Base-by-base conservation (phyloP, 2,329 filamentous ascomycete species). In the Chaetothyriales sp. region DNA sequence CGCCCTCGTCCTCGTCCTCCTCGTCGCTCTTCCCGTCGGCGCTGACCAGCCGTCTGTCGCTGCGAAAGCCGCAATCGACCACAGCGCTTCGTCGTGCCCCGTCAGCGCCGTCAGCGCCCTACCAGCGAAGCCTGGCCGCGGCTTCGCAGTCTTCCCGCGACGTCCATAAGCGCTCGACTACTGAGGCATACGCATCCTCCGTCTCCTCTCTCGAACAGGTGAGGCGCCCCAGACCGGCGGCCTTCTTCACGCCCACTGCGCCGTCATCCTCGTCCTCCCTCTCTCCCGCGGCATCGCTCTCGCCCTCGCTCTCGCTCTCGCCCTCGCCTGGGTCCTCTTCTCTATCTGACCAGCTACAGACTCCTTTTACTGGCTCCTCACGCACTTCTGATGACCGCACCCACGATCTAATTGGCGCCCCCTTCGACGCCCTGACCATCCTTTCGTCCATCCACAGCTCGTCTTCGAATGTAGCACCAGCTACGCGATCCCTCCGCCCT, bases 201-300 rank as follows among this genome's bases (percentile, higher is more conserved):
- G 69, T 65, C 18, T 73, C 71, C n/a, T 72, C 70, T 7, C 62
- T 72, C 52, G 70, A 73, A 39, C 67, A 68, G 55, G 61, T 66
- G 39, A 70, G 66, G 56, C 63, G 62, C 32, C 64, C 61, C 46
- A 43, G 22, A 25, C 22, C 32, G 32, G 8, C 10, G 32, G 32
- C 28, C 28, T 25, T 3, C 22, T 25, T 25, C 22, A 25, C 22
- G 22, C 22, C 22, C 22, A 25, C 22, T 25, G 22, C 22, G 22
- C 22, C 22, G 22, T 25, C 22, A 3, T 25, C 22, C 22, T 25
- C 22, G 22, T 25, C 22, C 22, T 25, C 22, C 3, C 22, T 25
- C 22, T 25, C 22, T 3, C 22, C 22, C 6, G 3, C 22, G 22
- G 22, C 22, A 3, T 25, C 22, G 22, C 22, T 25, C 22, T 25